These are phyloP conservation scores for Aspergillus thermomutatus DNA, from an alignment of 2,329 filamentous ascomycete species.

Conservation along the genomic window DNA sequence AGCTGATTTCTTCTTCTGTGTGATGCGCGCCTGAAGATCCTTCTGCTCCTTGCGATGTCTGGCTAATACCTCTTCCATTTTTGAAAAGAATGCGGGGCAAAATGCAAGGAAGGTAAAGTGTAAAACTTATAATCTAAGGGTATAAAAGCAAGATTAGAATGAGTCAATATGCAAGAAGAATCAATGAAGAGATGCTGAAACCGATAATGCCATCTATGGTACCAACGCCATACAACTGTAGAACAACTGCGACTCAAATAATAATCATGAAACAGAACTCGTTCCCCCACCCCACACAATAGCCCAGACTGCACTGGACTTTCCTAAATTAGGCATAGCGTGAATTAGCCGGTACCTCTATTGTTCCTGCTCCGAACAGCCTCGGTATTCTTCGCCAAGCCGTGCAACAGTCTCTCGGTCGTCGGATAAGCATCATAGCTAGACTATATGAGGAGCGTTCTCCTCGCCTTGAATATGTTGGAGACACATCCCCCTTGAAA, in stretches of 20 bases:
- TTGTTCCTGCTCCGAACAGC: conserved; percentile 14
- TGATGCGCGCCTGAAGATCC: conserved; percentile 80
- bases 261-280: background rate
- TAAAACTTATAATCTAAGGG: background rate
- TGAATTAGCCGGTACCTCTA: conserved; percentile 5
- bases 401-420: conserved; percentile 13
- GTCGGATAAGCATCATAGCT: conserved; percentile 18
- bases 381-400: conserved; percentile 22
- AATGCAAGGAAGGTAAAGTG: background rate
- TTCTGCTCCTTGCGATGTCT: conserved; percentile 85
- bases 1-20: conserved; percentile 94
- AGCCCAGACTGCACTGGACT: background rate
- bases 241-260: background rate
- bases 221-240: background rate
- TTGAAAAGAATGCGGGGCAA: background rate
- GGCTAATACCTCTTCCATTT: conserved; percentile 72
- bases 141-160: background rate
- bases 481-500: background rate
- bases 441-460: background rate
- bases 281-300: background rate
- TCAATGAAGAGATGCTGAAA: conserved; percentile 4
- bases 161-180: conserved; percentile 5
- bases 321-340: conserved; percentile 19
- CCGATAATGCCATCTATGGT: background rate
- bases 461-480: background rate